Conservation (phyloP, 371 early-diverging fungal genomes). For the Chytridium lagenaria region DNA sequence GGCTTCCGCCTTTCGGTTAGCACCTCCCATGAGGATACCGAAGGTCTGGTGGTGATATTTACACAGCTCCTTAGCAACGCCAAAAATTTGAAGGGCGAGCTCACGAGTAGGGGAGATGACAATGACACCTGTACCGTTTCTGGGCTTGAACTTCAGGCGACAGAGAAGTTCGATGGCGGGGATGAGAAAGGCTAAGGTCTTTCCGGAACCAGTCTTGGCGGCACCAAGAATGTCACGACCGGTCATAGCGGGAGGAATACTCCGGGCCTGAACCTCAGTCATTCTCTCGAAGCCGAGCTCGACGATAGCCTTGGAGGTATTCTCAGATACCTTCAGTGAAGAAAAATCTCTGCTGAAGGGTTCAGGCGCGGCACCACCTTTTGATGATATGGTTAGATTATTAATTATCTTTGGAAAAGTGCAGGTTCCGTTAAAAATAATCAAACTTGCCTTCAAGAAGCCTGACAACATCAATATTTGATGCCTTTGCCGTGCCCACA, state of each 20-base stretch:
- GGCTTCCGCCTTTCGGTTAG: slow-evolving; percentile 94
- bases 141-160: slow-evolving; percentile 87
- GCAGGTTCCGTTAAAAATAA: background rate
- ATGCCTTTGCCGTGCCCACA: background rate
- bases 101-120: slow-evolving; percentile 99
- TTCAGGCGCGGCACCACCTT: background rate
- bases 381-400: background rate
- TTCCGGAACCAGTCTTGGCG: slow-evolving; percentile 83
- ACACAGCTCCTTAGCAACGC: slow-evolving; percentile 93
- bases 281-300: slow-evolving; percentile 94
- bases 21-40: slow-evolving; percentile 97
- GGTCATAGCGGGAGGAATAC: slow-evolving; percentile 92
- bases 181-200: slow-evolving; percentile 96
- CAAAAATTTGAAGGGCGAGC: slow-evolving; percentile 98
- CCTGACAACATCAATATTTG: slow-evolving; percentile 12
- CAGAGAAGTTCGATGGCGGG: slow-evolving; percentile 93
- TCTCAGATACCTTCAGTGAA: slow-evolving; percentile 53
- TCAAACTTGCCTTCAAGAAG: slow-evolving; percentile 25
- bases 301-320: slow-evolving; percentile 74
- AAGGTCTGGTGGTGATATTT: slow-evolving; percentile 93
- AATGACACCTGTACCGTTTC: slow-evolving; percentile 94
- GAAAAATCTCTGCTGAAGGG: slow-evolving; percentile 39
- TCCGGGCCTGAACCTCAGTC: slow-evolving; percentile 98
- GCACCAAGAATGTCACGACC: slow-evolving; percentile 98
- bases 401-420: slow-evolving; percentile 37